Conservation (phyloP, 441 rosid species). For the Capsella rubella region DNA sequence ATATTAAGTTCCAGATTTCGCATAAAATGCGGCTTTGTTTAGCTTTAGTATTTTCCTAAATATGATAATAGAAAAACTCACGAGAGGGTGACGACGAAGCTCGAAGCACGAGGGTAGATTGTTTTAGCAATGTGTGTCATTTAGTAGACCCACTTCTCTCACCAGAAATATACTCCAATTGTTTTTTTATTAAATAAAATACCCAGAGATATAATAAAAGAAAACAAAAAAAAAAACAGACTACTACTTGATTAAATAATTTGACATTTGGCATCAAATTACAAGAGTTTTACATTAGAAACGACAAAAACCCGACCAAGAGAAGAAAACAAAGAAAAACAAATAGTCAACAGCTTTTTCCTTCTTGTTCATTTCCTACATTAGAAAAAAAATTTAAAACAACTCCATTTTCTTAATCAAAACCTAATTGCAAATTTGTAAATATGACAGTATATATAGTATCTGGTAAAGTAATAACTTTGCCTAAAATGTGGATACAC, state of each 20-base stretch:
- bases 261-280: slow-evolving; percentile 37
- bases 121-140: slow-evolving; percentile 38
- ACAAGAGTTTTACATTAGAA: slow-evolving; percentile 20
- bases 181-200: not conserved
- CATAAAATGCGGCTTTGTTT: slow-evolving; percentile 28
- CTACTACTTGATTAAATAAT: slow-evolving; percentile 4
- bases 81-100: slow-evolving; percentile 38
- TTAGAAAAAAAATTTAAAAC: not conserved
- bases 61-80: slow-evolving; percentile 31
- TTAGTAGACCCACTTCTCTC: slow-evolving; percentile 41
- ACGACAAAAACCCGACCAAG: slow-evolving; percentile 32
- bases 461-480: not conserved
- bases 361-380: slow-evolving; percentile 28
- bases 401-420: not conserved
- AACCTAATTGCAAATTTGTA: not conserved
- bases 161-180: slow-evolving; percentile 14
- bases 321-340: not conserved
- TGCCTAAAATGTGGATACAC: slow-evolving; percentile 30
- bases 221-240: not conserved
- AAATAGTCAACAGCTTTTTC: not conserved
- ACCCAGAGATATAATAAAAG: slow-evolving; percentile 1
- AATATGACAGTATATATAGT: not conserved
- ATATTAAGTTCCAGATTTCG: not conserved
- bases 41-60: slow-evolving; percentile 5
- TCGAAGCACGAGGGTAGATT: slow-evolving; percentile 47